A percentile compares a stretch with the other conserved stretches of the same genome.
These are phyloP conservation scores for Moniliella sp. DNA, from an alignment of 1,284 basidiomycete genomes.

Conservation along the genomic window DNA sequence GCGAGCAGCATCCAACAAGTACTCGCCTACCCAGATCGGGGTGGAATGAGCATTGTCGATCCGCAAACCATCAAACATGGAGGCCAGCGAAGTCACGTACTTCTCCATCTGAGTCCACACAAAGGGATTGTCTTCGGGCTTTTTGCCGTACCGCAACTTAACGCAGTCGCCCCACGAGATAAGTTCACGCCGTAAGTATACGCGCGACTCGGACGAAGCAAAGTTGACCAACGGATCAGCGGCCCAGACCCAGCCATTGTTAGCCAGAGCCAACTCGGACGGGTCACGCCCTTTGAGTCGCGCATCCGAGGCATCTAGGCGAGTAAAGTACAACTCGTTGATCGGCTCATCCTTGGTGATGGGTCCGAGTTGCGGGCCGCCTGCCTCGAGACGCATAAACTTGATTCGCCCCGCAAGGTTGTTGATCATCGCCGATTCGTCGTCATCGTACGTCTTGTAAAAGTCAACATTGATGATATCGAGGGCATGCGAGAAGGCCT, in stretches of 20 bases:
- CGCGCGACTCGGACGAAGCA: constrained; percentile 78
- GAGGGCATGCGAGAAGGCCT: constrained; percentile 8
- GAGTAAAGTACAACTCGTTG: constrained; percentile 24
- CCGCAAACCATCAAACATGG: constrained; percentile 74
- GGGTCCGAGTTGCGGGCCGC: constrained; percentile 16
- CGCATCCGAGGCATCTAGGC: constrained; percentile 17
- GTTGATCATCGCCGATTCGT: constrained; percentile 14
- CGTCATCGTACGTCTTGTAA: constrained; percentile 19
- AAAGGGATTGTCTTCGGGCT: constrained; percentile 56
- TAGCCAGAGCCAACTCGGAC: constrained; percentile 52
- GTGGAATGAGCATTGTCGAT: constrained; percentile 98
- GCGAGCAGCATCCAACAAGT: constrained; percentile 73
- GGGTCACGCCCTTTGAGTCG: constrained; percentile 41
- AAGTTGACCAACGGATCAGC: constrained; percentile 87
- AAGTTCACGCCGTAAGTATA: constrained; percentile 80
- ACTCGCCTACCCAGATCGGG: constrained; percentile 72
- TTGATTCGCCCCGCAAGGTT: constrained; percentile 18
- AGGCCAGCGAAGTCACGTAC: constrained; percentile 49
- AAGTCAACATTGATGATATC: constrained; percentile 15
- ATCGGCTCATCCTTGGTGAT: constrained; percentile 13
- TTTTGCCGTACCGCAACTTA: constrained; percentile 62
- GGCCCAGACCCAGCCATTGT: constrained; percentile 97
- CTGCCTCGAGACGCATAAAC: constrained; percentile 15
- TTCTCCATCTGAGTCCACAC: constrained; percentile 76
- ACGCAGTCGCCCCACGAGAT: constrained; percentile 96